Percentiles rank a stretch among this genome's conserved stretches.
These are phyloP conservation scores for Pythium apleroticum DNA, from an alignment of 352 stramenopile species.

Conservation along the genomic window DNA sequence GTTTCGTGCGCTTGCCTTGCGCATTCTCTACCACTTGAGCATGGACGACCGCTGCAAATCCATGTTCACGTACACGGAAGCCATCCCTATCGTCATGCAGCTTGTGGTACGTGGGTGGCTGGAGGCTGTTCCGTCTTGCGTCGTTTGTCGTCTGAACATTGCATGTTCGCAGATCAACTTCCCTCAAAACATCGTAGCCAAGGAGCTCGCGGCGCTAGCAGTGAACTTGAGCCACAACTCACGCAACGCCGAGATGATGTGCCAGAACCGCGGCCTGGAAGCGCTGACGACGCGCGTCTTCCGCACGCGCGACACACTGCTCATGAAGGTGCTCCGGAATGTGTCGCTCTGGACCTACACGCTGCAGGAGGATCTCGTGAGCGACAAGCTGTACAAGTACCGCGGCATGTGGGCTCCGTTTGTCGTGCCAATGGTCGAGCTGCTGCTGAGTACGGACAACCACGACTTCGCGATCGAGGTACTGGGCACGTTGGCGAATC, in stretches of 20 bases:
- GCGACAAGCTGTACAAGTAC: constrained; percentile 90
- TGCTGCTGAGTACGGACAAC: constrained; percentile 86
- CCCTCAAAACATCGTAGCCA: constrained; percentile 88
- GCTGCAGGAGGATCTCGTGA: constrained; percentile 85
- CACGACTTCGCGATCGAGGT: constrained; percentile 94
- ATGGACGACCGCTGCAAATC: constrained; percentile 94
- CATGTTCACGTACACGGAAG: constrained; percentile 94
- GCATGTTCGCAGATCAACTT: constrained; percentile 83
- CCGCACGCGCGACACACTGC: constrained; percentile 85
- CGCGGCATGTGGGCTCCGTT: constrained; percentile 92
- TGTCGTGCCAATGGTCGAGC: constrained; percentile 85
- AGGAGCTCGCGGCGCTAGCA: constrained; percentile 92
- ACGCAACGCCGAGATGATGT: constrained; percentile 91
- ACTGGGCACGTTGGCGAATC: constrained; percentile 90
- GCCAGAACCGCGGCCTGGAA: constrained; percentile 84
- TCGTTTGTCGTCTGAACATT: background rate
- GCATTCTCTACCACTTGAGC: constrained; percentile 95
- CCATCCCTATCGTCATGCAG: constrained; percentile 94
- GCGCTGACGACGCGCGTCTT: constrained; percentile 88
- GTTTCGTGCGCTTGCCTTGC: constrained; percentile 84
- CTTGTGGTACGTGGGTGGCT: constrained; percentile 57
- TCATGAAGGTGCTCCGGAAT: constrained; percentile 95
- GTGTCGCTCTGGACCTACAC: constrained; percentile 92
- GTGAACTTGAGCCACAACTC: constrained; percentile 93
- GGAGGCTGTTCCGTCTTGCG: background rate